These are phyloP conservation scores for Magnusiomyces suaveolens DNA, from an alignment of 1,139 yeast genomes.

Conservation along the genomic window DNA sequence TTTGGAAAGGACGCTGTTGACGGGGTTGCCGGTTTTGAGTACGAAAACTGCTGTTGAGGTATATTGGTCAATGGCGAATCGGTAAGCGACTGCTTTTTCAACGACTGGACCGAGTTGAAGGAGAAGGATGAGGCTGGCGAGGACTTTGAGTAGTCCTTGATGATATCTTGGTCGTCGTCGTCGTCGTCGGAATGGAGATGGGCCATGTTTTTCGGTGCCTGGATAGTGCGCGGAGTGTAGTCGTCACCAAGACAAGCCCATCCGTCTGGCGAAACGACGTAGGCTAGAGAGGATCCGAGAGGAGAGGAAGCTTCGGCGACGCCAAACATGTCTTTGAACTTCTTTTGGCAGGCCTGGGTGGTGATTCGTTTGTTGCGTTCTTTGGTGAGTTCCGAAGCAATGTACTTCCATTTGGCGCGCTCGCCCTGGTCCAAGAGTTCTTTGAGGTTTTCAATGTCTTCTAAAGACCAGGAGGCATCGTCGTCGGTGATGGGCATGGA, in stretches of 20 bases:
- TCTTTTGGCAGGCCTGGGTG: conserved; percentile 35
- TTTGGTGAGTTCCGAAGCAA: conserved; percentile 30
- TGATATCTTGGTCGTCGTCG: not conserved
- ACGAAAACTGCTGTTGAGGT: not conserved
- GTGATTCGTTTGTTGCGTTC: conserved; percentile 33
- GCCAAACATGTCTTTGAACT: conserved; percentile 37
- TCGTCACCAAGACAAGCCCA: conserved; percentile 29
- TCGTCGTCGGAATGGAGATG: not conserved
- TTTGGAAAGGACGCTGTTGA: no score
- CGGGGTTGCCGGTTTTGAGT: not conserved
- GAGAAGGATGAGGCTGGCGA: no score
- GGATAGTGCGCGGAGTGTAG: not conserved
- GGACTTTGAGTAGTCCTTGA: not conserved
- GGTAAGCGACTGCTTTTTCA: not conserved
- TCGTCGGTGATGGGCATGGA: not conserved
- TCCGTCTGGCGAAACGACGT: conserved; percentile 34
- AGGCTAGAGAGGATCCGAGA: conserved; percentile 34
- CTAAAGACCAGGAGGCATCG: conserved; percentile 25
- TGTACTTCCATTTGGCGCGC: conserved; percentile 37
- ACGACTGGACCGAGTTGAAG: no score
- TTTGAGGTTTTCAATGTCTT: conserved; percentile 31
- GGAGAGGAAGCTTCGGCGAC: conserved; percentile 33
- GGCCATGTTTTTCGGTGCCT: not conserved
- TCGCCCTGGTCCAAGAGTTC: conserved; percentile 35
- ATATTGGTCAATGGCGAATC: not conserved